Percentiles rank a stretch among this genome's conserved stretches.
These are phyloP conservation scores for Auricularia sp. DNA, from an alignment of 768 basidiomycete species.

Conservation along the genomic window DNA sequence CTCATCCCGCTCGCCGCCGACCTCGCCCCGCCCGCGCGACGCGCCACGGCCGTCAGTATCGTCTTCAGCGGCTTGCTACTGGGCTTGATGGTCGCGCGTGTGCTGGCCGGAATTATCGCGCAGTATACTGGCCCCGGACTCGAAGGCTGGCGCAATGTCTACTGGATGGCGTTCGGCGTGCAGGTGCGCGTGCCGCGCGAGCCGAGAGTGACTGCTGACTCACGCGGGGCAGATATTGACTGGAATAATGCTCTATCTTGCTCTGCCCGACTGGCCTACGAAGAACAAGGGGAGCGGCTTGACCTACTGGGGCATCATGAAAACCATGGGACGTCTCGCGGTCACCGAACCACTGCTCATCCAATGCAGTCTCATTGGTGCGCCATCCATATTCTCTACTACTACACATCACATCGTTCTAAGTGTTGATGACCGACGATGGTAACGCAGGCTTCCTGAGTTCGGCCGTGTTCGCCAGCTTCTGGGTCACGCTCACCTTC, in stretches of 20 bases:
- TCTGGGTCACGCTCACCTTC: conserved; percentile 48
- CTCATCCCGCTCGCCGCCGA: conserved; percentile 71
- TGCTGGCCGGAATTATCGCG: conserved; percentile 65
- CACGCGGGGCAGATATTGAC: conserved; percentile 11
- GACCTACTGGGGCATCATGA: conserved; percentile 25
- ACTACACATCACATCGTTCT: conserved; percentile 6
- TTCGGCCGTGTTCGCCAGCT: conserved; percentile 45
- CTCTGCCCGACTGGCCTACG: conserved; percentile 33
- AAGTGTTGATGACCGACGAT: conserved; percentile 2
- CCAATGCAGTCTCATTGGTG: conserved; percentile 32
- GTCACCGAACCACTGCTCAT: conserved; percentile 71
- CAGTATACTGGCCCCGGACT: conserved; percentile 37
- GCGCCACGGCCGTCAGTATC: conserved; percentile 68
- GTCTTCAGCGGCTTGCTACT: conserved; percentile 39
- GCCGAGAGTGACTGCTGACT: neutral
- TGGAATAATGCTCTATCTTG: conserved; percentile 21
- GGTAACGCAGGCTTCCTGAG: conserved; percentile 18
- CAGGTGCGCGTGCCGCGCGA: conserved; percentile 7
- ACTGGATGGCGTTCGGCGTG: conserved; percentile 31
- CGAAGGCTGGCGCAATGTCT: conserved; percentile 36
- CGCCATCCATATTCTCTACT: conserved; percentile 9
- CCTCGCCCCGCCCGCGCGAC: conserved; percentile 61
- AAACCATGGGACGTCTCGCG: conserved; percentile 65
- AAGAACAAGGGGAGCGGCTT: conserved; percentile 25
- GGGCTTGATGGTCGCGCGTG: conserved; percentile 64